A percentile compares a stretch with the other conserved stretches of the same genome.
These are phyloP conservation scores for Tuber indicum DNA, from an alignment of 495 filamentous ascomycete genomes.

Conservation along the genomic window DNA sequence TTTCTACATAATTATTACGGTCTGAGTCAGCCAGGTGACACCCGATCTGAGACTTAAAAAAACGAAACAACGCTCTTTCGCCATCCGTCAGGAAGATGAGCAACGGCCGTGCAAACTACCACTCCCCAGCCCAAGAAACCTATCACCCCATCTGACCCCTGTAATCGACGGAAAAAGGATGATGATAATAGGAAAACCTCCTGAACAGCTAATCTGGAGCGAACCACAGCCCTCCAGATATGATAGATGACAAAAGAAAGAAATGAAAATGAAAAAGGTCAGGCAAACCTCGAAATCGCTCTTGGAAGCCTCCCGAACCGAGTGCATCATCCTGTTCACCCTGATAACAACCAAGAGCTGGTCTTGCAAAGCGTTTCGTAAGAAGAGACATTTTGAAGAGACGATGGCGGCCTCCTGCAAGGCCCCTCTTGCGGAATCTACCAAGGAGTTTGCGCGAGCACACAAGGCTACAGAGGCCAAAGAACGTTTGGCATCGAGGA, in stretches of 20 bases:
- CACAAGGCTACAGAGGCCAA: conserved; percentile 80
- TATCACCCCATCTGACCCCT: neutral
- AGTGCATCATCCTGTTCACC: conserved; percentile 55
- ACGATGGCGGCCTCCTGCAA: conserved; percentile 76
- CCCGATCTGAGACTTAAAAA: conserved; percentile 14
- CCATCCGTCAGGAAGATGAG: neutral
- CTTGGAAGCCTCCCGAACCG: conserved; percentile 23
- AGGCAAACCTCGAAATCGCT: conserved; percentile 52
- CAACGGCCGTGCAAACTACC: neutral
- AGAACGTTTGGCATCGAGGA: conserved; percentile 82
- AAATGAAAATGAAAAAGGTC: conserved; percentile 5
- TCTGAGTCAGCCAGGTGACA: conserved; percentile 17
- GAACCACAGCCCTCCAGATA: conserved; percentile 4
- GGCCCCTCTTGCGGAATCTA: conserved; percentile 64
- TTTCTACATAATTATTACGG: conserved; percentile 41
- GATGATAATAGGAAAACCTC: neutral
- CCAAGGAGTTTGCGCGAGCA: conserved; percentile 79
- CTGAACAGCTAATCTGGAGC: neutral
- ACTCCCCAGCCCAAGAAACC: neutral
- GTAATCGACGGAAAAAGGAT: neutral
- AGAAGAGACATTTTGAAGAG: conserved; percentile 67
- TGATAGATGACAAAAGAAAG: neutral
- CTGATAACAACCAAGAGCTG: conserved; percentile 64
- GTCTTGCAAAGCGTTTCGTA: conserved; percentile 63
- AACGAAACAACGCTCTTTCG: conserved; percentile 12